A percentile compares a stretch with the other conserved stretches of the same genome.
These are phyloP conservation scores for Trametes cingulata DNA, from an alignment of 768 basidiomycete genomes.

Conservation along the genomic window DNA sequence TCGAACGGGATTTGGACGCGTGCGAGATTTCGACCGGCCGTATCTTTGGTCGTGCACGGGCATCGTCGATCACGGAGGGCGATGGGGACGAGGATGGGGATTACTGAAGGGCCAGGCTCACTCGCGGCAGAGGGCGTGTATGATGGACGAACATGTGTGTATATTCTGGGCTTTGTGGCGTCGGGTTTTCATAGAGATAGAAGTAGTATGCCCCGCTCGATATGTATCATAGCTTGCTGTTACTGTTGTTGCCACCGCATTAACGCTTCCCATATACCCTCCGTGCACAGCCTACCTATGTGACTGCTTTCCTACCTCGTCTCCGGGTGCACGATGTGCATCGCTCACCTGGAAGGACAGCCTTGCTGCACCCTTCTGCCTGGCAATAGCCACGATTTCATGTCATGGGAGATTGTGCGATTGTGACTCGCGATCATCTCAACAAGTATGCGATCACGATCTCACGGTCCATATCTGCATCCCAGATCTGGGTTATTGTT, in stretches of 20 bases:
- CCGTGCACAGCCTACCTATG: too few species aligned
- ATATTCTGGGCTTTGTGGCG: background rate
- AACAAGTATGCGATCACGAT: constrained; percentile 16
- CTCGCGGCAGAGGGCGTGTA: background rate
- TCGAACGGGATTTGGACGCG: constrained; percentile 62
- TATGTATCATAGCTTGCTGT: too few species aligned
- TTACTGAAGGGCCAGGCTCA: background rate
- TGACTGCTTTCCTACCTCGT: too few species aligned
- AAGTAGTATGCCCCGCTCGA: too few species aligned
- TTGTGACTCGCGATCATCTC: background rate
- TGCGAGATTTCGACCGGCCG: constrained; percentile 40
- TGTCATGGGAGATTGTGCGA: background rate
- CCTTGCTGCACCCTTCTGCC: background rate
- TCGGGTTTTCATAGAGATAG: too few species aligned
- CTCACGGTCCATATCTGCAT: constrained; percentile 1
- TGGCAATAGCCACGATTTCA: background rate
- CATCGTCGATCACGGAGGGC: constrained; percentile 12
- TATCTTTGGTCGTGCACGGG: constrained; percentile 24
- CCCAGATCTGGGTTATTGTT: constrained; percentile 7
- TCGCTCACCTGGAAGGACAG: background rate
- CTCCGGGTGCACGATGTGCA: too few species aligned
- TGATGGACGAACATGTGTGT: background rate
- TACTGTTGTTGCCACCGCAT: too few species aligned
- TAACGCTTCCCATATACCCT: too few species aligned
- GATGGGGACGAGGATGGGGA: constrained; percentile 18